Evolutionary conservation across 208 protist genomes (phyloP).

Genomic region (Leishmania tropica): DNA sequence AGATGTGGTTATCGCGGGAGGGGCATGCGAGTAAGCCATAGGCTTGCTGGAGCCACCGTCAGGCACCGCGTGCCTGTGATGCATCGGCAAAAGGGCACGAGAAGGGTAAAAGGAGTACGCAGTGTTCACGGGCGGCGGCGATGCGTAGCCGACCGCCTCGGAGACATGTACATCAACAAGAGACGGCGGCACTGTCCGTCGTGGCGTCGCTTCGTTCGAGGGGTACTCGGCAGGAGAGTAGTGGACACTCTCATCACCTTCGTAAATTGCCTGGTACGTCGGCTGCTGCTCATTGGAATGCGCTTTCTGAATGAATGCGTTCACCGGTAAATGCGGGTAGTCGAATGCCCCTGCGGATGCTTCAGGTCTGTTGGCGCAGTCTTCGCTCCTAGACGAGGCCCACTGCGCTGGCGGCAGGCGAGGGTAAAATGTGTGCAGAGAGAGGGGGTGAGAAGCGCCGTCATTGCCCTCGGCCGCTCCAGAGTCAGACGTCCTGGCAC

Average conservation of each 20-base stretch:
- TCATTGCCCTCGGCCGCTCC: background rate
- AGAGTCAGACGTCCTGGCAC: background rate
- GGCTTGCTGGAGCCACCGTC: background rate
- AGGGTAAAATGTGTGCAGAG: constrained; percentile 17
- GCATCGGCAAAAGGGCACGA: background rate
- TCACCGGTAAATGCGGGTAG: background rate
- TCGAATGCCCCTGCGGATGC: background rate
- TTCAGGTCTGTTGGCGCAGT: background rate
- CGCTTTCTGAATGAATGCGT: background rate
- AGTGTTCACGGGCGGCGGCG: background rate
- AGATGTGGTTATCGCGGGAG: background rate
- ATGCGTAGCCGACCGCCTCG: constrained; percentile 1
- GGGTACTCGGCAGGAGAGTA: constrained; percentile 1
- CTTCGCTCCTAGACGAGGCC: background rate
- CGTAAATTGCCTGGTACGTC: background rate
- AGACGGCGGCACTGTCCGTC: background rate
- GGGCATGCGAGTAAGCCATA: background rate
- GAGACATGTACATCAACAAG: constrained; percentile 26
- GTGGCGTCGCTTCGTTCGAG: background rate
- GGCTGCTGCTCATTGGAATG: background rate
- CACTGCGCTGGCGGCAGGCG: constrained; percentile 9
- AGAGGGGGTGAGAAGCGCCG: background rate
- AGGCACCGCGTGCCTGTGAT: background rate
- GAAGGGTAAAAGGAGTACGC: constrained; percentile 1
- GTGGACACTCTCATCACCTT: too few relatives aligned